Evolutionary conservation across 176 grass and related monocot species (phyloP).

Genomic region (Carex littledalei): DNA sequence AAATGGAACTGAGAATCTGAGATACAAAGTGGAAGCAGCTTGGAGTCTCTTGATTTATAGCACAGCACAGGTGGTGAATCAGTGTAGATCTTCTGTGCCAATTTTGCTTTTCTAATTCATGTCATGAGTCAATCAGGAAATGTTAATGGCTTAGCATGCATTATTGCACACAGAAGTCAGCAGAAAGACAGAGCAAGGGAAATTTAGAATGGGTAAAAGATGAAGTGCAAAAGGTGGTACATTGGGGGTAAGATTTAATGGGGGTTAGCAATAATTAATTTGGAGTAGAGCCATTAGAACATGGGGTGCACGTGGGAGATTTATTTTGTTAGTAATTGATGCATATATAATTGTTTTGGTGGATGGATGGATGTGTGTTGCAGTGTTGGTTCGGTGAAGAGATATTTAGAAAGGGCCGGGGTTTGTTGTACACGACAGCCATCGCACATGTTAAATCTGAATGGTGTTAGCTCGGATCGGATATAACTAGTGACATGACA

Average conservation of each 20-base stretch:
- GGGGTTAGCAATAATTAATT: conserved; percentile 6
- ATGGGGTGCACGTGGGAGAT: conserved; percentile 16
- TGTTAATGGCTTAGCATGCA: not conserved
- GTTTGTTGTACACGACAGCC: not conserved
- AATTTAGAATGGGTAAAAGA: not conserved
- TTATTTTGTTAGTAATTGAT: conserved; percentile 2
- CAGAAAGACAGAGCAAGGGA: not conserved
- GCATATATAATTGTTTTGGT: not conserved
- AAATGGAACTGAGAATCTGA: conserved; percentile 12
- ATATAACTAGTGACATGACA: conserved; percentile 4
- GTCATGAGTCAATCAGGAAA: not conserved
- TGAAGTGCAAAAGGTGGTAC: not conserved
- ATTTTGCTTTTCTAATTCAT: not conserved
- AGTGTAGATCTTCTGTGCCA: not conserved
- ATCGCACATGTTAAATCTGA: not conserved
- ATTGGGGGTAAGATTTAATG: not conserved
- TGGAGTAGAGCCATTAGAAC: not conserved
- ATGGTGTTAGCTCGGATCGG: not conserved
- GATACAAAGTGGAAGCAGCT: not conserved
- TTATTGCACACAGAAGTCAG: not conserved
- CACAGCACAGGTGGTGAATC: not conserved
- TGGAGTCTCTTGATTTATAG: not conserved
- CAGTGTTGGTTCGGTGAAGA: not conserved
- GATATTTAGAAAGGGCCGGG: not conserved
- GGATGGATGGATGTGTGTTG: no score